Base-by-base conservation (phyloP, 1,139 yeast species). In the Insectozyma bohioensis region DNA sequence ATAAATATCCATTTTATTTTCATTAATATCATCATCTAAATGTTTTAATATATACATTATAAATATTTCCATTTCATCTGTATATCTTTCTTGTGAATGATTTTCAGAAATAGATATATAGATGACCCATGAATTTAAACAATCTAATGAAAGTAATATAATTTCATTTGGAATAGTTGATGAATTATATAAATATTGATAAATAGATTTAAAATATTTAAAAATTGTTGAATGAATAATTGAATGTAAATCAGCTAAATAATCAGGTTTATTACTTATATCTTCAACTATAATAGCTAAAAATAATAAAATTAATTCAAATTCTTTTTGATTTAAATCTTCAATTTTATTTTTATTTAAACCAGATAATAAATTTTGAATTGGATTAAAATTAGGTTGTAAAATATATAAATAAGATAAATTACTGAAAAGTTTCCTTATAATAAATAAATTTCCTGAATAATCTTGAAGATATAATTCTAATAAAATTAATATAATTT, bases 251-350 rank as follows among this genome's bases (percentile, higher is more conserved):
- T 37, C 31, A 8, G 38, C 28, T 2, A 31, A 28, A 18, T 24
- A 48, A 36, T 56, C 66, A 32, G 52, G 30, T 15, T 30, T 54
- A 41, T 71, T 74, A 20, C 61, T 47, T 7, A 72, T 45, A 41
- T 82, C 88, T 48, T 81, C 88, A 1, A 71, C 74, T 1, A 80
- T 47, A 12, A 77, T 75, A 15, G 80, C 65, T 3, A 72, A 58
- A 37, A 72, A 70, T n/a, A 49, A 34, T 12, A 57, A 27, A 6
- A 55, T 17, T 6, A 54, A 23, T 16, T 41, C 40, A 6, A 40
- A 20, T 25, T 41, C 38, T 16, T 20, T 23, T 12, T 28, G 24
- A n/a, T 28, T 30, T 14, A 27, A 27, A 5, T 14, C 12, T 7
- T 27, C 24, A 13, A 27, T 12, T 12, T 5, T 6, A 4, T 16